Evolutionary conservation across 164 flowering plant species (phyloP), one percentile per base, ranked within the genome.

Genomic region (Chloranthus sessilifolius): DNA sequence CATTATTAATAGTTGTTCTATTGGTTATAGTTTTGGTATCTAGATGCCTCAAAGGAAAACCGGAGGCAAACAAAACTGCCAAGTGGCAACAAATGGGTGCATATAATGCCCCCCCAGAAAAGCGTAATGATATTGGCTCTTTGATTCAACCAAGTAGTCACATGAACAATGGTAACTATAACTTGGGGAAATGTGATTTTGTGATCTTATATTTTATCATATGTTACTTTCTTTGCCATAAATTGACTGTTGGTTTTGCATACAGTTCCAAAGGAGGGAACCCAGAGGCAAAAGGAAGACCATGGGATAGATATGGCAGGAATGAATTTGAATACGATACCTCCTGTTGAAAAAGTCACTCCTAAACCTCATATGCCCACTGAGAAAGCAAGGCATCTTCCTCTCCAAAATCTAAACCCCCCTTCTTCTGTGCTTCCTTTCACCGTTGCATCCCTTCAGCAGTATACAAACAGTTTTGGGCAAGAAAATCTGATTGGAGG

Each of bases 401-500:
- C 66, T 17, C 25, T 64, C 26, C 64, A 57, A 53, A 49, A 37
- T 55, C 24, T 41, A 42, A 60, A 50, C 31, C 44, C 33, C 14
- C 46, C 65, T n/a, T 50, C 41, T 50, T 73, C 92, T 51, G 61
- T 67, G 16, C 68, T 55, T 38, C 46, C 61, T 51, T 91, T 78
- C 63, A 75, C 82, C 28, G 53, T 85, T 61, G 90, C 88, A 30
- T 63, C 75, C 10, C 92, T 88, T 63, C 98, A 91, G 62, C 81
- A 88, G 56, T 81, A 60, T 55, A 88, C 95, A 30, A 66, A 79
- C 43, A 85, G 88, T 65, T 88, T 91, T 68, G 71, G 88, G 52
- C 78, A 73, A 64, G 90, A 74, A 46, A 81, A 82, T 73, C 75
- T 76, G 42, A 56, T 88, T 57, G 98, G 96, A 43, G 62, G 61